phyloP scores from a whole-genome alignment of 257 asterid genomes.

The Solanum bulbocastanum region DNA sequence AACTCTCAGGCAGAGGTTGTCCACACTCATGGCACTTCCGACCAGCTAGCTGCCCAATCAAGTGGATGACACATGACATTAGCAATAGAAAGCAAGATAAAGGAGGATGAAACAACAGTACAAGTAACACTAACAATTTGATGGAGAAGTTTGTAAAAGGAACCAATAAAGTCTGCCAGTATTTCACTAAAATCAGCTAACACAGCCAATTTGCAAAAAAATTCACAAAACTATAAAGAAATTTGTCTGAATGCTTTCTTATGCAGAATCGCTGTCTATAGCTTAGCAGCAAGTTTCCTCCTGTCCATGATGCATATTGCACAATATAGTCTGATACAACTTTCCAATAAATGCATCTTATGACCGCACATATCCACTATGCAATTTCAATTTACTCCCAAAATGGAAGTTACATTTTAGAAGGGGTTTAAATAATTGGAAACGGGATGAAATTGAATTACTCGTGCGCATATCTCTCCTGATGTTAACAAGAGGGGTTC shows the following conservation, averaged over 20 bases:
- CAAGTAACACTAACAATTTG: background rate
- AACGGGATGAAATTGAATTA: background rate
- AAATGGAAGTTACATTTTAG: background rate
- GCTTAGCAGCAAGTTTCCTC: background rate
- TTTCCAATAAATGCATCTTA: background rate
- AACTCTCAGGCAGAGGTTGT: conserved; percentile 95
- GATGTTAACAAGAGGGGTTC: background rate
- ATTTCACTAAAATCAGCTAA: background rate
- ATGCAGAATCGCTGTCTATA: background rate
- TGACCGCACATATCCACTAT: background rate
- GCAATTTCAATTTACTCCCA: background rate
- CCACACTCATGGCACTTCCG: conserved; percentile 94
- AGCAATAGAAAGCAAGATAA: background rate
- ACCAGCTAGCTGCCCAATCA: conserved; percentile 51
- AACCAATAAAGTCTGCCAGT: background rate
- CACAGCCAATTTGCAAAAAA: background rate
- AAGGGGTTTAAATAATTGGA: background rate
- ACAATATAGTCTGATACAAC: background rate
- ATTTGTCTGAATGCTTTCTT: background rate
- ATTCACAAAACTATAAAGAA: background rate
- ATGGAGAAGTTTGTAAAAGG: background rate
- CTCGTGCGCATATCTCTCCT: background rate
- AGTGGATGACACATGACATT: conserved; percentile 3
- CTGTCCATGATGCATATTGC: background rate
- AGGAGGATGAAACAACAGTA: background rate